Conservation (phyloP, 805 yeast genomes). For the Metschnikowia corniflorae region DNA sequence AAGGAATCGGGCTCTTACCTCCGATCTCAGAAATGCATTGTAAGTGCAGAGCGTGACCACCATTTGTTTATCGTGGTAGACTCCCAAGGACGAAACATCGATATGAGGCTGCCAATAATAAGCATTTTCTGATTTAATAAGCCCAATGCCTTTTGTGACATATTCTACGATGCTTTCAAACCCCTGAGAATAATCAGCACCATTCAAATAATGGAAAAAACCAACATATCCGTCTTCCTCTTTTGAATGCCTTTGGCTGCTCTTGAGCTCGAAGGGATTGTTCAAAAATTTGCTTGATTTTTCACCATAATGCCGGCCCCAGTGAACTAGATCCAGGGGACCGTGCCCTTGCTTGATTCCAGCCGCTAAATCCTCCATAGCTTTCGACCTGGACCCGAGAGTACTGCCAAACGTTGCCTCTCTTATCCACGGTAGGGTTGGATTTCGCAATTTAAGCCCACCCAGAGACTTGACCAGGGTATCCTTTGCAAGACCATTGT, state of each 20-base stretch:
- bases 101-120: constrained; percentile 18
- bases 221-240: constrained; percentile 41
- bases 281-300: constrained; percentile 24
- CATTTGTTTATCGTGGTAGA: constrained; percentile 24
- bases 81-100: constrained; percentile 6
- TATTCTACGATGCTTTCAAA: constrained; percentile 28
- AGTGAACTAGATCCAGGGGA: constrained; percentile 39
- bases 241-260: constrained; percentile 11
- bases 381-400: constrained; percentile 24
- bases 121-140: constrained; percentile 13
- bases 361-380: constrained; percentile 18
- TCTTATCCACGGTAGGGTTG: constrained; percentile 24
- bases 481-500: too few species aligned
- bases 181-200: constrained; percentile 23
- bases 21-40: constrained; percentile 71
- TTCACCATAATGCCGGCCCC: constrained; percentile 34
- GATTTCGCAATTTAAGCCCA: background rate
- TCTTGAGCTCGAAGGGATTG: constrained; percentile 24
- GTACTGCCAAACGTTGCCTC: constrained; percentile 30
- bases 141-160: constrained; percentile 26
- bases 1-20: constrained; percentile 63
- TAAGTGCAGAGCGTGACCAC: constrained; percentile 60
- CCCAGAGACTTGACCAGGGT: too few species aligned
- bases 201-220: constrained; percentile 37
- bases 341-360: constrained; percentile 23